These are phyloP conservation scores for Trichoderma harzianum DNA, from an alignment of 2,329 filamentous ascomycete species.

Conservation along the genomic window DNA sequence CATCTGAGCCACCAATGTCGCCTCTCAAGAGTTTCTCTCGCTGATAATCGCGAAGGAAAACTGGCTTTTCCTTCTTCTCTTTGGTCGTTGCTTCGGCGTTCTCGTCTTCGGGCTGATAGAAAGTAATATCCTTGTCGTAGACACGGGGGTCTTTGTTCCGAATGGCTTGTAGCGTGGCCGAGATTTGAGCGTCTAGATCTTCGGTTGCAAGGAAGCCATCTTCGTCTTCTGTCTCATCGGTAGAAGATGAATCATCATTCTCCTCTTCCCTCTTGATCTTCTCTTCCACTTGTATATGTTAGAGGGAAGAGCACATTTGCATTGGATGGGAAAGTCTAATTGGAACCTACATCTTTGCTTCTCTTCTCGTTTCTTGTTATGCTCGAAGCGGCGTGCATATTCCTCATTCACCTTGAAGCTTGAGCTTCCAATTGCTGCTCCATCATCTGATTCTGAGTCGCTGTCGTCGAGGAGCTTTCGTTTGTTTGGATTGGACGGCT, in stretches of 20 bases:
- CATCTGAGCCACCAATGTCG: constrained; percentile 55
- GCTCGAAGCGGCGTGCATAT: constrained; percentile 83
- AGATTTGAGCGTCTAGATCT: constrained; percentile 81
- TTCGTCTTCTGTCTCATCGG: constrained; percentile 84
- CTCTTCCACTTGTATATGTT: constrained; percentile 67
- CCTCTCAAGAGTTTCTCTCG: constrained; percentile 82
- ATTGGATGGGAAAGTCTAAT: background rate
- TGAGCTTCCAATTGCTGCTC: constrained; percentile 37
- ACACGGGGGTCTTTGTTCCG: constrained; percentile 86
- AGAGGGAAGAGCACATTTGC: background rate
- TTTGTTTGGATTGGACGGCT: constrained; percentile 37
- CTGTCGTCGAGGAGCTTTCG: constrained; percentile 55
- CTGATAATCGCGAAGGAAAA: constrained; percentile 88
- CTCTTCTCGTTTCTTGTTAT: constrained; percentile 97
- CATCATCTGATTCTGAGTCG: constrained; percentile 47
- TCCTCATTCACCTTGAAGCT: constrained; percentile 84
- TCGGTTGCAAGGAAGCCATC: constrained; percentile 82
- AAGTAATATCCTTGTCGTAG: constrained; percentile 75
- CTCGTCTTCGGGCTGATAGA: constrained; percentile 67
- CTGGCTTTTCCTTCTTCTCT: constrained; percentile 72
- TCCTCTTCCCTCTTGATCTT: constrained; percentile 60
- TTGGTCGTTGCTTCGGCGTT: constrained; percentile 32
- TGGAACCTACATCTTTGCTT: constrained; percentile 58
- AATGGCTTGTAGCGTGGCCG: constrained; percentile 82
- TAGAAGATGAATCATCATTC: constrained; percentile 61